Conservation (phyloP, 2,329 filamentous ascomycete species). For the Curvularia sp. region DNA sequence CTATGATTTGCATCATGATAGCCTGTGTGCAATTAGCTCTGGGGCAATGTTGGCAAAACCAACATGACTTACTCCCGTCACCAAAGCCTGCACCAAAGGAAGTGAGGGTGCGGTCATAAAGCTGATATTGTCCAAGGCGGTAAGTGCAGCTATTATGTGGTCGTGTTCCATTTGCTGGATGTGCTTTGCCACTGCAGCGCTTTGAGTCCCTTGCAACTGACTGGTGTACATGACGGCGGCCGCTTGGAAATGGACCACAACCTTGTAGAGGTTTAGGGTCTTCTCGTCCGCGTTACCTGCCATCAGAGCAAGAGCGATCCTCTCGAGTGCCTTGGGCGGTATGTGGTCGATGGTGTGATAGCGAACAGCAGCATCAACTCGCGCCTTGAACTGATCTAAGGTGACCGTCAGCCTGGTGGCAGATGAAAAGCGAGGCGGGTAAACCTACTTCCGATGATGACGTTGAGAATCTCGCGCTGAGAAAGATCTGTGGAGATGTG, state of each 20-base stretch:
- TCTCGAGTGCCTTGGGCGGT: slow-evolving; percentile 40
- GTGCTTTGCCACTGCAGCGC: slow-evolving; percentile 32
- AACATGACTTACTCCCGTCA: slow-evolving; percentile 40
- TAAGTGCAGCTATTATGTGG: slow-evolving; percentile 41
- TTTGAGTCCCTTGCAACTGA: slow-evolving; percentile 35
- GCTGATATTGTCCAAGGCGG: slow-evolving; percentile 40
- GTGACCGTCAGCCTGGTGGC: slow-evolving; percentile 3
- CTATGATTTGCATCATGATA: slow-evolving; percentile 45
- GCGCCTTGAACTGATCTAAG: slow-evolving; percentile 29
- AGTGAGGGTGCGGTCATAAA: slow-evolving; percentile 39
- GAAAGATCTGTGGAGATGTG: slow-evolving; percentile 36
- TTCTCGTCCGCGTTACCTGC: slow-evolving; percentile 39
- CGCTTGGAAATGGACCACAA: slow-evolving; percentile 45
- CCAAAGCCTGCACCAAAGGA: slow-evolving; percentile 39
- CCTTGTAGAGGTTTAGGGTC: slow-evolving; percentile 41
- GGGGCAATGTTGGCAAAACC: neutral
- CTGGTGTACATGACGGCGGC: slow-evolving; percentile 35
- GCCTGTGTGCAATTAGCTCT: slow-evolving; percentile 24
- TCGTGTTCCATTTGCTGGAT: slow-evolving; percentile 38
- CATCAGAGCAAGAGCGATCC: slow-evolving; percentile 40
- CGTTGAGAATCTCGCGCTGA: slow-evolving; percentile 36
- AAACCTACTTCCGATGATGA: slow-evolving; percentile 37
- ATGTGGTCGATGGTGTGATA: slow-evolving; percentile 42
- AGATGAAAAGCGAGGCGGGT: neutral
- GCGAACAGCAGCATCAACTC: slow-evolving; percentile 24